These are phyloP conservation scores for Plasmodium chabaudi DNA, from an alignment of 169 alveolate species.

Conservation along the genomic window DNA sequence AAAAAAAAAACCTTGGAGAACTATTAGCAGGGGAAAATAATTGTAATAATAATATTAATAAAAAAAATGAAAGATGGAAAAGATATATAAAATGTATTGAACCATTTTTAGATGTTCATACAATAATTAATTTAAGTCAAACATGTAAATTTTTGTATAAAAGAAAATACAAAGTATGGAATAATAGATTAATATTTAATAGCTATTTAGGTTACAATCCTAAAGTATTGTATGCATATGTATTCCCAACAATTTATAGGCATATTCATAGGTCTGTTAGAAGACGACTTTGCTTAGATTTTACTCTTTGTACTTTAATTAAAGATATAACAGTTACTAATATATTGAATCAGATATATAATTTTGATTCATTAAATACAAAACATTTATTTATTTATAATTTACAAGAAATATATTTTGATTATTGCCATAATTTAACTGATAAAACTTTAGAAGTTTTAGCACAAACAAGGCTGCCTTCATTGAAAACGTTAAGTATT, in stretches of 20 bases:
- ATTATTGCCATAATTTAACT: slow-evolving; percentile 89
- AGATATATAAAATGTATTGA: slow-evolving; percentile 78
- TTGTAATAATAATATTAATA: neutral
- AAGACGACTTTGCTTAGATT: slow-evolving; percentile 83
- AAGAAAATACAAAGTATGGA: slow-evolving; percentile 77
- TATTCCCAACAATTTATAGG: slow-evolving; percentile 78
- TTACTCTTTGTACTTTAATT: slow-evolving; percentile 86
- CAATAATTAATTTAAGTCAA: slow-evolving; percentile 82
- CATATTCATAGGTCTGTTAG: slow-evolving; percentile 78
- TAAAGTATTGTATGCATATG: slow-evolving; percentile 71
- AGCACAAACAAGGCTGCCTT: slow-evolving; percentile 89
- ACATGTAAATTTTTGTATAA: slow-evolving; percentile 81
- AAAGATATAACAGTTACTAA: slow-evolving; percentile 87
- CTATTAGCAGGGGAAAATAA: slow-evolving; percentile 28
- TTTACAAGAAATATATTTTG: slow-evolving; percentile 84
- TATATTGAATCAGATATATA: slow-evolving; percentile 82
- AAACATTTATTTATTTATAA: slow-evolving; percentile 82
- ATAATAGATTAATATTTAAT: slow-evolving; percentile 81
- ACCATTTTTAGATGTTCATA: slow-evolving; percentile 84
- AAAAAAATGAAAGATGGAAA: slow-evolving; percentile 81
- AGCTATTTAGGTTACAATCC: slow-evolving; percentile 85
- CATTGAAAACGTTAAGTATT: slow-evolving; percentile 85
- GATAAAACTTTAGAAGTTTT: slow-evolving; percentile 89
- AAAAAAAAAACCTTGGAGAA: slow-evolving; percentile 40
- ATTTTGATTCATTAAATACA: slow-evolving; percentile 74